These are phyloP conservation scores for Nicotiana noctiflora DNA, from an alignment of 257 asterid species.

Conservation along the genomic window DNA sequence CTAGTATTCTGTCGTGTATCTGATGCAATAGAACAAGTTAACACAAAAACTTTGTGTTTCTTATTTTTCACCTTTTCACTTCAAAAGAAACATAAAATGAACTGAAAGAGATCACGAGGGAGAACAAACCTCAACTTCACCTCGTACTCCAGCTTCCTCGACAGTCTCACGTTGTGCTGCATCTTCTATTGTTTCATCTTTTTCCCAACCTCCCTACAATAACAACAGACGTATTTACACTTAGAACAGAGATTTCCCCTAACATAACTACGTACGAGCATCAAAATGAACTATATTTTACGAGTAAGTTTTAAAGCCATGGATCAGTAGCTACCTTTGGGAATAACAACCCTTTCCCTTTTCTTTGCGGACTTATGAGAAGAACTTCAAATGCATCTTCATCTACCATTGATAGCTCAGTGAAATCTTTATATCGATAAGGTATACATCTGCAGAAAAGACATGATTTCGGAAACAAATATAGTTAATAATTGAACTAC, in stretches of 20 bases:
- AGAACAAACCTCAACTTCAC: constrained; percentile 65
- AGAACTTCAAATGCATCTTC: constrained; percentile 86
- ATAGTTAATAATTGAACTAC: neutral
- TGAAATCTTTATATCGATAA: constrained; percentile 44
- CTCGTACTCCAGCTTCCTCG: constrained; percentile 95
- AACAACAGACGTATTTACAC: neutral
- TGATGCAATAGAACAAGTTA: neutral
- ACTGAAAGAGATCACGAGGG: neutral
- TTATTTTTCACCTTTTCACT: neutral
- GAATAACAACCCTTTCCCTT: constrained; percentile 80
- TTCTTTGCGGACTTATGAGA: constrained; percentile 65
- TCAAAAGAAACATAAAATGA: neutral
- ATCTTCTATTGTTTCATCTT: constrained; percentile 55
- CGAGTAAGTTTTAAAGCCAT: neutral
- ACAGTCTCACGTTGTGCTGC: constrained; percentile 84
- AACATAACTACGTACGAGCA: neutral
- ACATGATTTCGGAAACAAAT: neutral
- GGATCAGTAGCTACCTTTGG: constrained; percentile 56
- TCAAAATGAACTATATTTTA: neutral
- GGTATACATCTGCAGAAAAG: constrained; percentile 71
- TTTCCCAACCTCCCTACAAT: constrained; percentile 88
- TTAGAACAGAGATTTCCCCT: neutral
- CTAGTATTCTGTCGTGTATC: neutral
- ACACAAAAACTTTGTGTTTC: neutral
- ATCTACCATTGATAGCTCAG: constrained; percentile 21